Evolutionary conservation across 768 basidiomycete genomes (phyloP), one percentile per base, ranked within the genome.

Genomic region (Tulasnella sp.): DNA sequence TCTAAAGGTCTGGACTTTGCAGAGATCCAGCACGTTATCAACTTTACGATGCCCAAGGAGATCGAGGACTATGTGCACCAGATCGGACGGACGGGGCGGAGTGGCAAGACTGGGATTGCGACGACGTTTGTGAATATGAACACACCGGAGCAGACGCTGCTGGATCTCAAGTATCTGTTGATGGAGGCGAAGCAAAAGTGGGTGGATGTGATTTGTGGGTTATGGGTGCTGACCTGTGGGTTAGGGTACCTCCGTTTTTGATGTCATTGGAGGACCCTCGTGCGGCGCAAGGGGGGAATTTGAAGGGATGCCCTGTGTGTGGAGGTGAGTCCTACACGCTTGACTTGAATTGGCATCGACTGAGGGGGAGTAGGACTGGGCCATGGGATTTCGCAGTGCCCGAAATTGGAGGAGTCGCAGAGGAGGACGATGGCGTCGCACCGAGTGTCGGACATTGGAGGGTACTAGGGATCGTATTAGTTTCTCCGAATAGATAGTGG

Each of bases 21-120:
- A 69, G 96, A 98, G 66, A 94, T 99, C 58, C 92, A 97, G 64
- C 96, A 97, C 68, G 93, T 98, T 67, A 97, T 99, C 70, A 98
- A 97, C 61, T 99, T 93, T 69, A 83, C 87, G 29, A 98, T 99
- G 96, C 96, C 96, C 0, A 99, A 98, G 69, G 96, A 99, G 73
- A 99, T 99, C 61, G 96, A 99, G 70, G 96, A 99, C 69, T 99
- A 99, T 65, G 94, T 98, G 49, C 96, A 99, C 73, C 94, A 99
- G 70, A 98, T 98, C 62, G 96, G 96, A 25, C 86, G 96, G 59
- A 99, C 96, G 6, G 96, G 96, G 50, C 82, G 96, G 63, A 91
- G 87, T 63, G 96, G 96, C 19, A 97, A 97, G 69, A 99, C 96
- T 0, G 96, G 96, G 50, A 97, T 99, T 56, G 94, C 96, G 31